Evolutionary conservation across 164 flowering plant species (phyloP).

Genomic region (Umbilicus rupestris): DNA sequence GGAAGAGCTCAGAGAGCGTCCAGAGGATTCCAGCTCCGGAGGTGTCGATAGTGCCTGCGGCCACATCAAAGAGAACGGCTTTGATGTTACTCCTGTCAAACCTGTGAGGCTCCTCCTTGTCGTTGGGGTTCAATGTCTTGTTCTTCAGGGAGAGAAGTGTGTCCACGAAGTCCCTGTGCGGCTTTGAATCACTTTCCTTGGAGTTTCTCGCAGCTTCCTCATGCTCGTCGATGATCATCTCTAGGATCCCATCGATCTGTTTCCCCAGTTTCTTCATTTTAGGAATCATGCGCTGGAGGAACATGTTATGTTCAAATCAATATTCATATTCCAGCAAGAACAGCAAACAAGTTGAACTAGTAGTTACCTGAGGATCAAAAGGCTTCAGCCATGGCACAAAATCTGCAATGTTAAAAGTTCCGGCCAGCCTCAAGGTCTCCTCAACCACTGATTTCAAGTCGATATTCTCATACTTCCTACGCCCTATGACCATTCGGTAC

Average conservation of each 20-base stretch:
- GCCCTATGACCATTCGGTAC: constrained; percentile 9
- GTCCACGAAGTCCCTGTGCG: constrained; percentile 4
- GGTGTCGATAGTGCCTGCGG: constrained; percentile 4
- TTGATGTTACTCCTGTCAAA: background rate
- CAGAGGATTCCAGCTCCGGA: constrained; percentile 5
- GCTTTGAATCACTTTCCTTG: background rate
- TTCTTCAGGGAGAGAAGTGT: background rate
- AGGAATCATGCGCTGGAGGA: background rate
- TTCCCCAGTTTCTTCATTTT: constrained; percentile 6
- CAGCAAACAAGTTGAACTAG: background rate
- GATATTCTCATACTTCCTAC: constrained; percentile 6
- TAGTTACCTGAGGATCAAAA: constrained; percentile 16
- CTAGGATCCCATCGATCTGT: background rate
- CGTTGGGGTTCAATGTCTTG: constrained; percentile 5
- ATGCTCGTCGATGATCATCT: constrained; percentile 2
- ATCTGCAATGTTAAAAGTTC: constrained; percentile 21
- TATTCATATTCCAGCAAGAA: background rate
- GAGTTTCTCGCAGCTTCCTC: constrained; percentile 1
- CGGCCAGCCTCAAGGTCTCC: constrained; percentile 11
- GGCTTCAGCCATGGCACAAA: constrained; percentile 16
- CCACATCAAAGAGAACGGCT: constrained; percentile 4
- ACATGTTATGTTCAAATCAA: background rate
- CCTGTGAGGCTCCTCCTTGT: constrained; percentile 4
- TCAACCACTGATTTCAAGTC: constrained; percentile 10
- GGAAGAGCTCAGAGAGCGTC: constrained; percentile 2